Conservation (phyloP, 2,329 filamentous ascomycete species). For the Colletotrichum somersetense region DNA sequence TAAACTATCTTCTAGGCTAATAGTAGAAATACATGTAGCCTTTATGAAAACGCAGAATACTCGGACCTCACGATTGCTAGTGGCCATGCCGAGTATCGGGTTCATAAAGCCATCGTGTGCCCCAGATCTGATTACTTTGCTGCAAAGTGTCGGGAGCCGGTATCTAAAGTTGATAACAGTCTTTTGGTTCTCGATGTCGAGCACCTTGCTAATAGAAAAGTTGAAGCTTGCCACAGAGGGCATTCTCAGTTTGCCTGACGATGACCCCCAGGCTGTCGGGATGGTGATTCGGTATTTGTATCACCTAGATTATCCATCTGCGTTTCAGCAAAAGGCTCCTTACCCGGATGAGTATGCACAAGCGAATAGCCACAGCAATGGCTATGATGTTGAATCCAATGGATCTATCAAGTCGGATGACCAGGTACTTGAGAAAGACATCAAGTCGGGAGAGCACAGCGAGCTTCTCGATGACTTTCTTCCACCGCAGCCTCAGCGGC, state of each 20-base stretch:
- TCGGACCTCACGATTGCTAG: slow-evolving; percentile 28
- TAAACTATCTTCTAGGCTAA: not conserved
- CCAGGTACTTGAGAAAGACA: slow-evolving; percentile 1
- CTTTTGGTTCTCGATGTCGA: too few relatives aligned
- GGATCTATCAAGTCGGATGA: slow-evolving; percentile 26
- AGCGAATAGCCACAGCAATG: not conserved
- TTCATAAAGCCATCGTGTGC: slow-evolving; percentile 34
- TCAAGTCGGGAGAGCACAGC: not conserved
- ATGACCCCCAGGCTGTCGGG: slow-evolving; percentile 25
- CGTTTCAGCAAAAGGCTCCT: not conserved
- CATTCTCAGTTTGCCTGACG: slow-evolving; percentile 18
- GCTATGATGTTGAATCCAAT: not conserved
- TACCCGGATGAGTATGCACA: not conserved
- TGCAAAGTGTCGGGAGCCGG: slow-evolving; percentile 9
- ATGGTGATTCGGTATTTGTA: slow-evolving; percentile 32
- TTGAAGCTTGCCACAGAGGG: not conserved
- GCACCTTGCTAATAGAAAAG: not conserved
- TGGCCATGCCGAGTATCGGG: slow-evolving; percentile 16
- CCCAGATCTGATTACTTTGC: slow-evolving; percentile 27
- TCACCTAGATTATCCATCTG: slow-evolving; percentile 25
- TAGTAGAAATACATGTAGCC: not conserved
- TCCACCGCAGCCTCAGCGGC: slow-evolving; percentile 17
- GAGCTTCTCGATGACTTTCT: slow-evolving; percentile 32
- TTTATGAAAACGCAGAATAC: slow-evolving; percentile 19
- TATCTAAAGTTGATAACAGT: not conserved